Base-by-base conservation (phyloP, 2,329 filamentous ascomycete species). In the Fusarium robinianum region DNA sequence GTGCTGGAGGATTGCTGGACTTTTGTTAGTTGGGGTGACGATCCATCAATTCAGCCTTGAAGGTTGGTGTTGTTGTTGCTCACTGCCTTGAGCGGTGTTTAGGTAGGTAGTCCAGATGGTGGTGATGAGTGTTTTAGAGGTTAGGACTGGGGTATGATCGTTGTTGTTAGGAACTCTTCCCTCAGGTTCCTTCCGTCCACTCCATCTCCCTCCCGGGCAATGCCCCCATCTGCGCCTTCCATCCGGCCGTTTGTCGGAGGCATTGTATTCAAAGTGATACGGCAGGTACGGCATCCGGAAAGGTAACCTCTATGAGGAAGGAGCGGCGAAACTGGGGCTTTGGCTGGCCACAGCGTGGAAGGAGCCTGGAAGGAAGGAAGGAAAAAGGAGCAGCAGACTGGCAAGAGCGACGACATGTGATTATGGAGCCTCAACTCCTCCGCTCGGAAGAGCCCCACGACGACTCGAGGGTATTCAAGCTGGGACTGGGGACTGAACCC, bases 351-450 rank as follows among this genome's bases (percentile, higher is more conserved):
- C 12, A 11, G 5, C 23, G 24, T 26, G 34, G 24, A 14, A 35
- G 26, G 19, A 21, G 12, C 15, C n/a, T 21, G 22, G 25, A 6
- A 18, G 14, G 15, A 24, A 9, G 33, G n/a, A n/a, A n/a, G n/a
- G n/a, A n/a, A n/a, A n/a, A n/a, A n/a, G n/a, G n/a, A n/a, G n/a
- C n/a, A n/a, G n/a, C n/a, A n/a, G n/a, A n/a, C n/a, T n/a, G n/a
- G n/a, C n/a, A n/a, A 29, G 25, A 32, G 22, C 18, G 23, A 22
- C 16, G n/a, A 29, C 56, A 59, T 59, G 56, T 59, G 53, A 59
- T 49, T 46, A 60, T 56, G 41, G 41, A 41, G 21, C 40, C 40
- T 35, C 24, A 46, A 31, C 26, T 44, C 47, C 37, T 43, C 22
- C 22, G 31, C 31, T 37, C 34, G 25, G 24, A 32, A 8, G n/a